Evolutionary conservation across 257 asterid genomes (phyloP), one percentile per base, ranked within the genome.

Genomic region (Solanum bukasovii): DNA sequence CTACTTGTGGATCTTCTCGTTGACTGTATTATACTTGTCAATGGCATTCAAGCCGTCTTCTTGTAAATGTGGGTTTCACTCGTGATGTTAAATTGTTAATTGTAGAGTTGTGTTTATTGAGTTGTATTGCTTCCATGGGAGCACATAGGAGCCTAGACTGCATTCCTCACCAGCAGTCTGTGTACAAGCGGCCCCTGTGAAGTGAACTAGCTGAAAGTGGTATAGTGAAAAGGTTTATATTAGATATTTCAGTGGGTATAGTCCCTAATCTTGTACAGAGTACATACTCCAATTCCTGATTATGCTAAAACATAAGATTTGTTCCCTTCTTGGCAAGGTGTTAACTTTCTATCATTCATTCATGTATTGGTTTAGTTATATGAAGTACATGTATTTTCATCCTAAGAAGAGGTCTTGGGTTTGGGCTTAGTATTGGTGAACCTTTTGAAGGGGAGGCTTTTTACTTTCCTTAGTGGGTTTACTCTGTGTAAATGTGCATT

Each of bases 31-130:
- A 74, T 73, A 77, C 89, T 25, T 61, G 42, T 31, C 71, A 44
- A 87, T 65, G 86, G 71, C 68, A 40, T 59, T 78, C 27, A 31
- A 61, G 89, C 31, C 71, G 4, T 33, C 33, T 42, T 87, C 40
- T 63, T 87, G 89, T 87, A 87, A 87, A 87, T 87, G 83, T 86
- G 63, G 34, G 67, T 49, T 79, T 27, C n/a, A 44, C 35, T 34
- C 75, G 0, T 78, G 46, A 79, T 87, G 79, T 73, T 87, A 79
- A 49, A 52, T 73, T 40, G 88, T 85, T 70, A 85, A 68, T 87
- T 87, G 49, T 87, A 87, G 86, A 87, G 86, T 31, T 78, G 8
- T 77, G 75, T 77, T 79, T 67, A 65, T 87, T 63, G 33, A 59
- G 37, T 67, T 13, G 68, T 38, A 31, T 63, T 56, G 13, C 84